phyloP scores from a whole-genome alignment of 2,329 filamentous ascomycete species.

The Cucurbitaria berberidis region DNA sequence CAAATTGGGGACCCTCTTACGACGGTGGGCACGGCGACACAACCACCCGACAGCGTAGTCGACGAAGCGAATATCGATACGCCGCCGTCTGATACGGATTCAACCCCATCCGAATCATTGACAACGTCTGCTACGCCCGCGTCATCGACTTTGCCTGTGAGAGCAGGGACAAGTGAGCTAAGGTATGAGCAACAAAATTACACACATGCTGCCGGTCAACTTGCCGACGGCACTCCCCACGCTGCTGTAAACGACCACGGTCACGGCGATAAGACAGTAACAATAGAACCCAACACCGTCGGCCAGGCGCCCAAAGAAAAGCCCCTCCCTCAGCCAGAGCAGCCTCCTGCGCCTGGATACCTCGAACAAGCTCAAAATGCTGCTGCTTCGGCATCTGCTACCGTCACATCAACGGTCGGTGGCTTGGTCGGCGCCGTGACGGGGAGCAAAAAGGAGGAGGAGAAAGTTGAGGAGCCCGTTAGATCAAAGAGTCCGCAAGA shows the following conservation, averaged over 20 bases:
- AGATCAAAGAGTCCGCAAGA: constrained; percentile 38
- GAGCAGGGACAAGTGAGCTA: constrained; percentile 51
- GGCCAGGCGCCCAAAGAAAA: constrained; percentile 58
- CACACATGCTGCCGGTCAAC: constrained; percentile 54
- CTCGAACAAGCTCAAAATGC: constrained; percentile 53
- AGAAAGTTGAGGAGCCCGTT: constrained; percentile 17
- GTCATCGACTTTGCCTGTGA: constrained; percentile 34
- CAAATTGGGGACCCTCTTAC: constrained; percentile 35
- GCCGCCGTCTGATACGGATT: constrained; percentile 29
- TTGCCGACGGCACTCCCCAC: constrained; percentile 52
- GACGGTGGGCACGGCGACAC: constrained; percentile 46
- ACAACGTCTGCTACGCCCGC: constrained; percentile 13
- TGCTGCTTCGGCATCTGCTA: constrained; percentile 37
- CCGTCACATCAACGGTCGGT: constrained; percentile 38
- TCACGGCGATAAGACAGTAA: constrained; percentile 52
- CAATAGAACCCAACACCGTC: constrained; percentile 57
- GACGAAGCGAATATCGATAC: constrained; percentile 26
- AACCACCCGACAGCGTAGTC: constrained; percentile 38
- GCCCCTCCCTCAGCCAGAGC: constrained; percentile 42
- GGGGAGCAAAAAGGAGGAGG: constrained; percentile 32
- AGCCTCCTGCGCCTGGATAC: constrained; percentile 43
- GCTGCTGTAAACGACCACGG: constrained; percentile 49
- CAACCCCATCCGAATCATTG: constrained; percentile 16
- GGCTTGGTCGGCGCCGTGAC: constrained; percentile 33
- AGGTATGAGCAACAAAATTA: constrained; percentile 50